Percentiles rank a stretch among this genome's conserved stretches.
Evolutionary conservation across 257 asterid genomes (phyloP).

Genomic region (Oldenlandia corymbosa): DNA sequence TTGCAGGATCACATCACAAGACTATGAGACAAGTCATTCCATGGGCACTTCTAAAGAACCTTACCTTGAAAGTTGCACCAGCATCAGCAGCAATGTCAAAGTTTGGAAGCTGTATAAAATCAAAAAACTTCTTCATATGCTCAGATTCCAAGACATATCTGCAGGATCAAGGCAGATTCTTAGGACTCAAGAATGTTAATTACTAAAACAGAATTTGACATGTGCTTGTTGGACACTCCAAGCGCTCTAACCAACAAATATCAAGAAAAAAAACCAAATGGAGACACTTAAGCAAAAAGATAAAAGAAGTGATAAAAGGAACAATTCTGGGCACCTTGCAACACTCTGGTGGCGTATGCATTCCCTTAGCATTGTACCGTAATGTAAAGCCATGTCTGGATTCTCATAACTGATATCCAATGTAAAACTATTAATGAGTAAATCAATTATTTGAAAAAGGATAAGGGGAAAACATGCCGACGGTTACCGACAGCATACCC

Average conservation of each 20-base stretch:
- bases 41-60: neutral
- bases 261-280: neutral
- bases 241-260: neutral
- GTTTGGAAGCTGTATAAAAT: conserved; percentile 42
- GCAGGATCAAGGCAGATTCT: neutral
- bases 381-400: conserved; percentile 84
- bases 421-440: conserved; percentile 17
- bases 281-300: neutral
- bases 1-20: neutral
- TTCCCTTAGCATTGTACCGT: conserved; percentile 94
- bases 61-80: conserved; percentile 47
- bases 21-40: neutral
- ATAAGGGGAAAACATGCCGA: neutral
- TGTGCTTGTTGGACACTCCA: neutral
- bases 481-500: conserved; percentile 47
- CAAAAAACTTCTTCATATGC: conserved; percentile 45
- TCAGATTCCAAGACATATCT: conserved; percentile 47
- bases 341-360: conserved; percentile 98
- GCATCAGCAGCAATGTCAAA: conserved; percentile 54
- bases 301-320: neutral
- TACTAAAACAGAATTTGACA: neutral
- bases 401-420: conserved; percentile 57
- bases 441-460: conserved; percentile 8
- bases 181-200: neutral
- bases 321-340: conserved; percentile 55